phyloP scores from a whole-genome alignment of 2,329 filamentous ascomycete species.

The Aaosphaeria pasadenensis region DNA sequence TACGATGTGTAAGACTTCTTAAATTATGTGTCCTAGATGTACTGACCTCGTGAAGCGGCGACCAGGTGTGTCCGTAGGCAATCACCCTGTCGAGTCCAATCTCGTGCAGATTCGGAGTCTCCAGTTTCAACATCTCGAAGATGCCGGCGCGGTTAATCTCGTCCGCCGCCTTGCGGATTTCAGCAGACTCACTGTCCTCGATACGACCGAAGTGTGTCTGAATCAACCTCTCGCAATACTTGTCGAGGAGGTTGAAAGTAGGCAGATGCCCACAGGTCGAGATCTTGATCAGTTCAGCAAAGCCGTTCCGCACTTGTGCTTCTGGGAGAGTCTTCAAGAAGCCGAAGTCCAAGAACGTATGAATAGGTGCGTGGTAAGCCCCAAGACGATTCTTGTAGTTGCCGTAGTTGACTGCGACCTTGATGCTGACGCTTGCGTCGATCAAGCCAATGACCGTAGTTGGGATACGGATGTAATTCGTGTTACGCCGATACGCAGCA shows the following conservation, averaged over 20 bases:
- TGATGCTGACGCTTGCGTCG: conserved; percentile 72
- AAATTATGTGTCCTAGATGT: too few relatives aligned
- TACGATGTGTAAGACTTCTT: conserved; percentile 27
- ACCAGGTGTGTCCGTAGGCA: conserved; percentile 74
- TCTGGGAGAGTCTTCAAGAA: conserved; percentile 67
- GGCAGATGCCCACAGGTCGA: conserved; percentile 65
- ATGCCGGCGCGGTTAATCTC: conserved; percentile 68
- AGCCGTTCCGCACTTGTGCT: conserved; percentile 69
- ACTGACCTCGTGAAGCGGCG: conserved; percentile 58
- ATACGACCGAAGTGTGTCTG: conserved; percentile 61
- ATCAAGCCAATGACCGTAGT: conserved; percentile 74
- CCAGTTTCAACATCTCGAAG: conserved; percentile 69
- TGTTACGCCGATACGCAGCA: conserved; percentile 68
- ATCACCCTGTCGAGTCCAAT: conserved; percentile 70
- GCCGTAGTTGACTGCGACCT: conserved; percentile 75
- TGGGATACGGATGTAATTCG: conserved; percentile 70
- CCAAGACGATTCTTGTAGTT: conserved; percentile 73
- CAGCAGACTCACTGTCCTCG: conserved; percentile 50
- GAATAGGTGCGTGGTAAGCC: conserved; percentile 68
- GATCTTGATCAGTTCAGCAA: conserved; percentile 75
- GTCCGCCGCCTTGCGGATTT: conserved; percentile 61
- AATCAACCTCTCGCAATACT: conserved; percentile 67
- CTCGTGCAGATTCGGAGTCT: conserved; percentile 71
- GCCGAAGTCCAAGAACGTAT: conserved; percentile 71
- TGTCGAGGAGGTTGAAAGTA: conserved; percentile 66